A percentile compares a stretch with the other conserved stretches of the same genome.
These are phyloP conservation scores for Diaporthe ilicicola DNA, from an alignment of 2,329 filamentous ascomycete species.

Conservation along the genomic window DNA sequence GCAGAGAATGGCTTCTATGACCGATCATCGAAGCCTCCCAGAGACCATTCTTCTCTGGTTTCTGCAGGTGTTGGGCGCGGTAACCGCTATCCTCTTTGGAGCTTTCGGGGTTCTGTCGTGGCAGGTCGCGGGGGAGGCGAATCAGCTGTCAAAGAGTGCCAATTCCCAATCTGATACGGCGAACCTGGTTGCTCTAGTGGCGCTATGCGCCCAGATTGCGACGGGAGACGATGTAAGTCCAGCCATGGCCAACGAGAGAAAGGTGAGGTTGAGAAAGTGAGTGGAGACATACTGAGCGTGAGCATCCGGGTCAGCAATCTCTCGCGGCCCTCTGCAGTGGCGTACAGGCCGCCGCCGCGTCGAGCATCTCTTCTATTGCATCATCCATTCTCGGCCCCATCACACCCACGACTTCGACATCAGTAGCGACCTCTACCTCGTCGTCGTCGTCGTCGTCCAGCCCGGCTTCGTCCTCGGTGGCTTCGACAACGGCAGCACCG, in stretches of 20 bases:
- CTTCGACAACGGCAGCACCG: too few species aligned
- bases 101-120: conserved; percentile 13
- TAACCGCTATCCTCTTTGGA: conserved; percentile 24
- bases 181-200: conserved; percentile 18
- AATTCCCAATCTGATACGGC: conserved; percentile 9
- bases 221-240: conserved; percentile 11
- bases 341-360: not conserved
- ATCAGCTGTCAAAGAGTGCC: not conserved
- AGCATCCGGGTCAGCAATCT: not conserved
- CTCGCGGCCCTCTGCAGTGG: not conserved
- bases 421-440: too few species aligned
- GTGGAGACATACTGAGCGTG: not conserved
- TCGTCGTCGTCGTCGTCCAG: too few species aligned
- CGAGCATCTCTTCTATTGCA: not conserved
- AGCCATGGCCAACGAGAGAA: not conserved
- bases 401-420: too few species aligned
- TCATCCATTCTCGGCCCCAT: too few species aligned
- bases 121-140: conserved; percentile 5
- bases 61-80: conserved; percentile 13
- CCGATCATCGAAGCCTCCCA: not conserved
- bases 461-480: too few species aligned
- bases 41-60: conserved; percentile 20
- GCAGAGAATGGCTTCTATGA: not conserved
- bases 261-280: not conserved
- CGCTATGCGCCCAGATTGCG: not conserved